phyloP scores from a whole-genome alignment of 345 rosid species.

The Lenwebbia sp. region DNA sequence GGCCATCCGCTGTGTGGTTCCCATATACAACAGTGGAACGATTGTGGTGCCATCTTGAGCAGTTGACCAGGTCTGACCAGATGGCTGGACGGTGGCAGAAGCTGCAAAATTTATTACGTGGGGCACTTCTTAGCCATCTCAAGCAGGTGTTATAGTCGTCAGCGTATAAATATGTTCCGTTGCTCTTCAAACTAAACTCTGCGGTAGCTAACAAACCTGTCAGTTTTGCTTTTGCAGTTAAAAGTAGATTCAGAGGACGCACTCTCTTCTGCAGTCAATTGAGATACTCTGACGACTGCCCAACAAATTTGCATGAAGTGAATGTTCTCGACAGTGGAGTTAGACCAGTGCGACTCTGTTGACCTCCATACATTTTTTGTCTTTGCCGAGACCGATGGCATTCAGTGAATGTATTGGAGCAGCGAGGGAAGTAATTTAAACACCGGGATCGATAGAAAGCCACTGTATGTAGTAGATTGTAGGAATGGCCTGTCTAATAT shows the following conservation, averaged over 20 bases:
- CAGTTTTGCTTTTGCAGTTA: conserved; percentile 30
- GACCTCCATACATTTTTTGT: neutral
- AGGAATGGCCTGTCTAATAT: neutral
- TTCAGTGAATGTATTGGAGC: neutral
- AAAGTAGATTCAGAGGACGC: conserved; percentile 77
- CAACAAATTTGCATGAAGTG: too few species aligned
- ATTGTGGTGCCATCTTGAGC: conserved; percentile 76
- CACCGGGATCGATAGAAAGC: neutral
- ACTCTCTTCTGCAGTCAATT: neutral
- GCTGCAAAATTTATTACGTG: conserved; percentile 54
- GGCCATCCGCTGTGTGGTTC: conserved; percentile 67
- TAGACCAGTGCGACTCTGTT: neutral
- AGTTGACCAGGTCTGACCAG: conserved; percentile 36
- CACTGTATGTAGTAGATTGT: neutral
- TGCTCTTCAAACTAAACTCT: neutral
- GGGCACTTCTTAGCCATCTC: conserved; percentile 62
- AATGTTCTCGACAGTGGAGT: neutral
- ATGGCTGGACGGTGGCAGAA: conserved; percentile 68
- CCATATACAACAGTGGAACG: conserved; percentile 67
- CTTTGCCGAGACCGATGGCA: neutral
- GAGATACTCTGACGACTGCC: neutral
- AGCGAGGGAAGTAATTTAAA: neutral
- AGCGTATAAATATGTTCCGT: neutral
- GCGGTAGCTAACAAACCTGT: neutral
- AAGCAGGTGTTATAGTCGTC: conserved; percentile 37